phyloP scores from a whole-genome alignment of 2,329 filamentous ascomycete species.

The Dactylellina sp. region DNA sequence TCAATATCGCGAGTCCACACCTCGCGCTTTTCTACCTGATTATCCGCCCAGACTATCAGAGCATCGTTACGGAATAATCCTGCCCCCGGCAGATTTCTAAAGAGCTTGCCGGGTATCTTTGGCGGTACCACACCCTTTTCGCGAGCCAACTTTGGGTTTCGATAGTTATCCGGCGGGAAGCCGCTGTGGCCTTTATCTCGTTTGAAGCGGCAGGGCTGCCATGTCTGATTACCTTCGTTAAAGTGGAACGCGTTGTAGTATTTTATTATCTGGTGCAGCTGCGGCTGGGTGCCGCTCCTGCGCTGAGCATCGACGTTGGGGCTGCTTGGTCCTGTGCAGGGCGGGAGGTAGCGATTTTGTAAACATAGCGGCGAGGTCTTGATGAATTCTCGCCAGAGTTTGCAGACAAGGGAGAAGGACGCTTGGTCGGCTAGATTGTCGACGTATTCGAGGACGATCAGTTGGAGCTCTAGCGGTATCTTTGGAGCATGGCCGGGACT shows the following conservation, averaged over 20 bases:
- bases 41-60: too few relatives aligned
- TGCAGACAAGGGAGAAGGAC: background rate
- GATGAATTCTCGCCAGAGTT: background rate
- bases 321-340: background rate
- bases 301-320: too few relatives aligned
- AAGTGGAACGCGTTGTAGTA: slow-evolving; percentile 2
- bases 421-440: background rate
- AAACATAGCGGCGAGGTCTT: background rate
- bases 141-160: too few relatives aligned
- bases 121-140: too few relatives aligned
- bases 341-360: background rate
- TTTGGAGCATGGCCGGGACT: background rate
- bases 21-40: background rate
- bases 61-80: too few relatives aligned
- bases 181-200: background rate
- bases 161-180: too few relatives aligned
- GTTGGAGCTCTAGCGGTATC: background rate
- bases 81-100: too few relatives aligned
- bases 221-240: background rate
- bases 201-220: background rate
- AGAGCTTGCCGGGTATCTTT: too few relatives aligned
- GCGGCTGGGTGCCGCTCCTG: background rate
- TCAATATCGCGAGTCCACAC: background rate
- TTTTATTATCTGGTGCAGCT: background rate
- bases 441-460: slow-evolving; percentile 2